phyloP scores from a whole-genome alignment of 1,284 basidiomycete genomes.

The Kalmanozyma brasiliensis region DNA sequence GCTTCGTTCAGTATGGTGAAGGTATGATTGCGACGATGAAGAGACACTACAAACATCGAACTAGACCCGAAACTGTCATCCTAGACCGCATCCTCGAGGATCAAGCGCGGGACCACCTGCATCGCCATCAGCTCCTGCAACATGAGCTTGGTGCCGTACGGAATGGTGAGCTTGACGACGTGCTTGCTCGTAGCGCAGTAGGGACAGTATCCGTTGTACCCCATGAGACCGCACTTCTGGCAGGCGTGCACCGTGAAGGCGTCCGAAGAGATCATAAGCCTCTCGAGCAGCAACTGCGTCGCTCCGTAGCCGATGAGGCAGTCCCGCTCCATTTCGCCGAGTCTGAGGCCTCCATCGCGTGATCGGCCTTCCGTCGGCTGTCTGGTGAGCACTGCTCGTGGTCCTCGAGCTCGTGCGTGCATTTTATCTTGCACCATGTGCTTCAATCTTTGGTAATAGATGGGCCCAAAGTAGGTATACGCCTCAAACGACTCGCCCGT shows the following conservation, averaged over 20 bases:
- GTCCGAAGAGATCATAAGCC: slow-evolving; percentile 90
- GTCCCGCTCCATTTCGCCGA: slow-evolving; percentile 99
- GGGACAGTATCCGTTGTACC: slow-evolving; percentile 75
- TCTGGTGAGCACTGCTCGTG: slow-evolving; percentile 92
- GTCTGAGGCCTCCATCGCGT: slow-evolving; percentile 92
- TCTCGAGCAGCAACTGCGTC: slow-evolving; percentile 92
- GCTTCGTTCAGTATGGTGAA: too few relatives aligned
- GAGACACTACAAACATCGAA: too few relatives aligned
- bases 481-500: slow-evolving; percentile 95
- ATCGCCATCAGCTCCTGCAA: slow-evolving; percentile 86
- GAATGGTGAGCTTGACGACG: slow-evolving; percentile 95
- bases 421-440: slow-evolving; percentile 94
- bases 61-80: too few relatives aligned
- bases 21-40: too few relatives aligned
- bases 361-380: slow-evolving; percentile 99
- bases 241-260: slow-evolving; percentile 98
- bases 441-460: slow-evolving; percentile 81
- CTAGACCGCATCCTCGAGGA: slow-evolving; percentile 64
- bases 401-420: slow-evolving; percentile 88
- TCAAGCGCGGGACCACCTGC: slow-evolving; percentile 70
- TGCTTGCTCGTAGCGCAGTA: slow-evolving; percentile 93
- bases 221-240: slow-evolving; percentile 92
- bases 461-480: slow-evolving; percentile 98
- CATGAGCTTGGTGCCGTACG: slow-evolving; percentile 94
- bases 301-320: slow-evolving; percentile 74